Evolutionary conservation across 2,329 filamentous ascomycete genomes (phyloP), one percentile per base, ranked within the genome.

Genomic region (Fusarium tupiense): DNA sequence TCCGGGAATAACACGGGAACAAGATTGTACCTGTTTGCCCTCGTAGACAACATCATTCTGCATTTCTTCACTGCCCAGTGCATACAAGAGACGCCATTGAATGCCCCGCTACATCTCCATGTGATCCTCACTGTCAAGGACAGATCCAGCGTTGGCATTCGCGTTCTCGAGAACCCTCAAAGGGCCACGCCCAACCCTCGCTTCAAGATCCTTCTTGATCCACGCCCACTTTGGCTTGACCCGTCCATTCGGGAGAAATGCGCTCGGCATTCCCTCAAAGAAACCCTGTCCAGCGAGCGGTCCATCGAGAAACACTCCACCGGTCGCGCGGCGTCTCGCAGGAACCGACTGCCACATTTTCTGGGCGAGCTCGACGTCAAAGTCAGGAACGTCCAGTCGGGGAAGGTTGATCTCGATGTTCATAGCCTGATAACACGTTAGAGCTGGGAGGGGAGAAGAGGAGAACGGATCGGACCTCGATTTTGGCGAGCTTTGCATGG

Each of bases 301-400:
- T 1, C 71, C 71, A 2, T 50, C 37, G 6, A 35, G 19, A 14
- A 74, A 74, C 0, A 40, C 26, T 3, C 71, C 71, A 8, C 71
- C 71, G 1, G 31, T 24, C 9, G 53, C 40, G 2, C 71, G 71
- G 13, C 40, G 33, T 35, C 50, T 61, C 11, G 71, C 71, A 6
- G 71, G 71, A 2, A 67, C 57, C 0, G 71, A 74, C 13, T 56
- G 41, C 50, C 52, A 74, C 59, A 74, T 65, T 19, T 74, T 43
- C 31, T 58, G 56, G 0, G 64, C 71, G 38, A 50, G 56, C 24
- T 41, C 31, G 24, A 72, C 20, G 19, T 69, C 50, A 12, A 61
- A 46, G 5, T 74, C 38, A 1, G 67, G 44, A 3, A 40, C 26
- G 2, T 54, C 31, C 19, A 26, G 8, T 16, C 35, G 46, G 5